Evolutionary conservation across 371 early-diverging fungal genomes (phyloP).

Genomic region (Mortierella sp.): DNA sequence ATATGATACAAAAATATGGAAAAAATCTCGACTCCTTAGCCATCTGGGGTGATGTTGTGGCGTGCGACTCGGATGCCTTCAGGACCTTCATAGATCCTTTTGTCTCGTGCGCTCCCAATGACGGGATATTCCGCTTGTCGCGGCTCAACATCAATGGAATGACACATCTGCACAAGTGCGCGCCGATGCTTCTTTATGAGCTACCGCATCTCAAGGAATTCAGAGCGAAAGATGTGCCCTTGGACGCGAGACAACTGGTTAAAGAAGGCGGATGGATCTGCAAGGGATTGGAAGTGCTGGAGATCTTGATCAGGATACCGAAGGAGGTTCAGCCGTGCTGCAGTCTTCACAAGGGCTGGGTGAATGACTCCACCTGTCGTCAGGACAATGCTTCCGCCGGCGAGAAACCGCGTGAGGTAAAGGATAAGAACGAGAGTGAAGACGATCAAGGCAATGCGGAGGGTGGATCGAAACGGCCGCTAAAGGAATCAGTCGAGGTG

Average conservation of each 20-base stretch:
- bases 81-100: slow-evolving; percentile 5
- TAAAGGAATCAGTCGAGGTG: no score
- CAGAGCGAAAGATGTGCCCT: slow-evolving; percentile 9
- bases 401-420: no score
- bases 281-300: slow-evolving; percentile 10
- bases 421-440: not conserved
- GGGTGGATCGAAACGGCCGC: not conserved
- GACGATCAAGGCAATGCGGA: not conserved
- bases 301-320: slow-evolving; percentile 4
- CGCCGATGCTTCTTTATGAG: slow-evolving; percentile 7
- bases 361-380: not conserved
- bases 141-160: slow-evolving; percentile 19
- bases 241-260: slow-evolving; percentile 12
- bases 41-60: slow-evolving; percentile 2
- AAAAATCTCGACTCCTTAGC: slow-evolving; percentile 10
- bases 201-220: slow-evolving; percentile 12
- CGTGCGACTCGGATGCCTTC: not conserved
- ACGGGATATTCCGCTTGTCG: not conserved
- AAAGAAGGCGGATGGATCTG: slow-evolving; percentile 23
- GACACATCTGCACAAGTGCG: not conserved
- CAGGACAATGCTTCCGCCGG: no score
- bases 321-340: not conserved
- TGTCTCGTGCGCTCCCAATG: not conserved
- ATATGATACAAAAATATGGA: slow-evolving; percentile 6
- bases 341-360: not conserved